phyloP scores from a whole-genome alignment of 2,329 filamentous ascomycete genomes.

The Fusarium keratoplasticum region DNA sequence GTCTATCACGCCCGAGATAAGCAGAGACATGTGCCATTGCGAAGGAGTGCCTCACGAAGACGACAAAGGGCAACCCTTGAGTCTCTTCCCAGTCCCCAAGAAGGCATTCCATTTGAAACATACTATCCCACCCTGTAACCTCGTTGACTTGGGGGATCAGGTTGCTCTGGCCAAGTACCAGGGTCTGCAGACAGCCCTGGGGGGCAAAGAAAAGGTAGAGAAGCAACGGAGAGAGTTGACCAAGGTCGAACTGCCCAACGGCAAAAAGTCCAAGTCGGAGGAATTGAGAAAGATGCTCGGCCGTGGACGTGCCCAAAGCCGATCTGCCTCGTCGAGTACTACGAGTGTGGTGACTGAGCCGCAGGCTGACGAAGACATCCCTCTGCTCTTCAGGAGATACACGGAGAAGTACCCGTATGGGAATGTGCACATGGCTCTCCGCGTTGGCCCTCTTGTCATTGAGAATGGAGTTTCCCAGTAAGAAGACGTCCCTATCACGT shows the following conservation, averaged over 20 bases:
- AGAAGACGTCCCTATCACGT: slow-evolving; percentile 12
- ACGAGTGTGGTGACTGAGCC: slow-evolving; percentile 27
- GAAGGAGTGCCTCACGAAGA: not conserved
- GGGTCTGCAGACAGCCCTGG: slow-evolving; percentile 28
- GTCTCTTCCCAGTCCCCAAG: slow-evolving; percentile 22
- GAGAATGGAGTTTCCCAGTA: slow-evolving; percentile 54
- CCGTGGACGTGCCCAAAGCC: slow-evolving; percentile 5
- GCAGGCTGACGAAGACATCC: slow-evolving; percentile 42
- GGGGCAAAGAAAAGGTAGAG: slow-evolving; percentile 11
- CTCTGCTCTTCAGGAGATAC: slow-evolving; percentile 45
- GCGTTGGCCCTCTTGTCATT: slow-evolving; percentile 54
- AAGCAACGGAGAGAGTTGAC: not conserved
- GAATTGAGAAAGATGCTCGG: not conserved
- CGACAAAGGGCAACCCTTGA: not conserved
- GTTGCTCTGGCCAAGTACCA: slow-evolving; percentile 32
- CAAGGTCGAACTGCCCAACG: not conserved
- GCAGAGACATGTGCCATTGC: slow-evolving; percentile 31
- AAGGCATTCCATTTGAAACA: slow-evolving; percentile 1
- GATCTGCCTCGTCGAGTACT: slow-evolving; percentile 19
- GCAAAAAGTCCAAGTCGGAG: slow-evolving; percentile 13
- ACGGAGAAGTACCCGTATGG: slow-evolving; percentile 51
- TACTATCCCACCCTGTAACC: slow-evolving; percentile 4
- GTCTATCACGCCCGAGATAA: slow-evolving; percentile 29
- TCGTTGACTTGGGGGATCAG: slow-evolving; percentile 25
- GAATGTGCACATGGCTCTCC: slow-evolving; percentile 55